Evolutionary conservation across 371 early-diverging fungal species (phyloP).

Genomic region (Mucor saturninus): DNA sequence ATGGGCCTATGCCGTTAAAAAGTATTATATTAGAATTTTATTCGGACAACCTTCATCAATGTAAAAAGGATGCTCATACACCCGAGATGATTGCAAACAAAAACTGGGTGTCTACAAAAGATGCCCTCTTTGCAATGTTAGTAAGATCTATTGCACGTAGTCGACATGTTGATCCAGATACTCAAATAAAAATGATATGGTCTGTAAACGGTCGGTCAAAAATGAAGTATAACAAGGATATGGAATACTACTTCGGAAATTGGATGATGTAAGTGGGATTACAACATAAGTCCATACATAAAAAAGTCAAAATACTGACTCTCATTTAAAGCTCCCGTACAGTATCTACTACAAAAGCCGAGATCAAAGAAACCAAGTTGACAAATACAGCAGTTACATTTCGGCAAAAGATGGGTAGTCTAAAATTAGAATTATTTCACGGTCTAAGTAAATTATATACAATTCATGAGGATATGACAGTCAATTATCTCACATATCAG

Average conservation of each 20-base stretch:
- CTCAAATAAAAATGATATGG: conserved; percentile 33
- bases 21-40: conserved; percentile 42
- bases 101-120: conserved; percentile 41
- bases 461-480: conserved; percentile 47
- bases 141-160: conserved; percentile 37
- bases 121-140: conserved; percentile 45
- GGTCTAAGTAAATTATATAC: conserved; percentile 44
- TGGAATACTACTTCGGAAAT: conserved; percentile 48
- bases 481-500: conserved; percentile 41
- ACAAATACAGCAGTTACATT: conserved; percentile 31
- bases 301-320: not conserved
- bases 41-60: conserved; percentile 35
- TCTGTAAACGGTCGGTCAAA: conserved; percentile 42
- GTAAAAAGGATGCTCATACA: conserved; percentile 46
- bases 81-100: conserved; percentile 40
- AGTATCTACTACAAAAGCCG: conserved; percentile 20
- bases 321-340: conserved; percentile 25
- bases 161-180: conserved; percentile 17
- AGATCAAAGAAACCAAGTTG: conserved; percentile 20
- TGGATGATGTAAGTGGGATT: conserved; percentile 43
- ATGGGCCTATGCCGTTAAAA: conserved; percentile 42
- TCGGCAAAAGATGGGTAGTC: conserved; percentile 21
- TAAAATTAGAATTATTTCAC: conserved; percentile 37
- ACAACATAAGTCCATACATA: too few relatives aligned
- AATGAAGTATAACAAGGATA: conserved; percentile 33